Evolutionary conservation across 495 filamentous ascomycete species (phyloP).

Genomic region (Trichoderma gamsii): DNA sequence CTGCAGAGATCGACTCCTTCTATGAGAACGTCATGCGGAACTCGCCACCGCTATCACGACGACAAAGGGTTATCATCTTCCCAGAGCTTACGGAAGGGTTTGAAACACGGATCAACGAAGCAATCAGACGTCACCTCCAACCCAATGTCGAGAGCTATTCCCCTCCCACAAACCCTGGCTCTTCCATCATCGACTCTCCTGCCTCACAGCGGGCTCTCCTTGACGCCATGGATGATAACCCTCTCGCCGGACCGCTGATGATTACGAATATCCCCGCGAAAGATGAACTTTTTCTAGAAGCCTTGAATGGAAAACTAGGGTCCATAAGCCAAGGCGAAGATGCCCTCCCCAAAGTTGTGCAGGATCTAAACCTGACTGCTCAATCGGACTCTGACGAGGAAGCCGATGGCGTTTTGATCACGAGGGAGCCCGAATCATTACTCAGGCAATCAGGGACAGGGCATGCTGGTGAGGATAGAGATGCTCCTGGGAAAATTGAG

Average conservation of each 20-base stretch:
- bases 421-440: constrained; percentile 22
- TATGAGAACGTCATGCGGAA: no score
- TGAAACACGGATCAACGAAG: no score
- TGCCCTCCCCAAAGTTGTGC: constrained; percentile 33
- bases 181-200: no score
- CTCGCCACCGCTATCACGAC: no score
- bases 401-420: constrained; percentile 19
- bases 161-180: no score
- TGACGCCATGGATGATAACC: constrained; percentile 30
- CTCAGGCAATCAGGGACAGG: neutral
- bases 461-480: constrained; percentile 16
- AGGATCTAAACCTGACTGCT: neutral
- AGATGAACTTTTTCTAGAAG: constrained; percentile 41
- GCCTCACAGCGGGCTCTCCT: neutral
- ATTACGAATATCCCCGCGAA: constrained; percentile 40
- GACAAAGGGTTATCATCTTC: no score
- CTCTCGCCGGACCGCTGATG: constrained; percentile 39
- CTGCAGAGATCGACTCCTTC: no score
- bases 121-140: no score
- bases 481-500: neutral
- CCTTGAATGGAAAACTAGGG: constrained; percentile 39
- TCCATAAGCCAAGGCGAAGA: constrained; percentile 31
- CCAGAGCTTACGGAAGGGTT: no score
- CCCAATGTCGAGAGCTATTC: no score
- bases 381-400: constrained; percentile 21